Evolutionary conservation across 257 asterid genomes (phyloP).

Genomic region (Nicotiana tabacum): DNA sequence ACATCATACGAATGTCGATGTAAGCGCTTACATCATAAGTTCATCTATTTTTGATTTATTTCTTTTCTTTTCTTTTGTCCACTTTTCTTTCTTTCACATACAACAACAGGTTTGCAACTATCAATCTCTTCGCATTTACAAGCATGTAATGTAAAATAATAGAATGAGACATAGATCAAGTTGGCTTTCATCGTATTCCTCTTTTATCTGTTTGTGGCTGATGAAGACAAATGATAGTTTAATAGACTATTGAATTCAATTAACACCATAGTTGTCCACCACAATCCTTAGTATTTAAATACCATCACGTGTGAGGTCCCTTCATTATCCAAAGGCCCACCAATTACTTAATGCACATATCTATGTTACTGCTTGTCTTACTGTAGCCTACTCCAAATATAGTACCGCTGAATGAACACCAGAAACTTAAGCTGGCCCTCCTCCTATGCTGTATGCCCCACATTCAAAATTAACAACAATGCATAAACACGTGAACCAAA

Average conservation of each 20-base stretch:
- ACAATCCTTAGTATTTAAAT: not conserved
- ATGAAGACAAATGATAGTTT: not conserved
- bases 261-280: not conserved
- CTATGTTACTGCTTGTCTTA: not conserved
- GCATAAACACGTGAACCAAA: not conserved
- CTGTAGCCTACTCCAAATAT: not conserved
- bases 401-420: not conserved
- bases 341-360: not conserved
- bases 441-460: not conserved
- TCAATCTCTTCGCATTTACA: not conserved
- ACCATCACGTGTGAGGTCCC: slow-evolving; percentile 2
- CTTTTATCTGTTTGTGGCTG: not conserved
- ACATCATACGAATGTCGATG: too few species aligned
- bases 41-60: too few species aligned
- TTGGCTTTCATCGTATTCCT: not conserved
- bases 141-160: not conserved
- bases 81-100: too few species aligned
- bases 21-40: too few species aligned
- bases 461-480: not conserved
- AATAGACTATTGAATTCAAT: not conserved
- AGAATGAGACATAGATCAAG: not conserved
- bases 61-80: too few species aligned
- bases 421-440: too few species aligned
- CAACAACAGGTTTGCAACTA: too few species aligned
- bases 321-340: not conserved